Evolutionary conservation across 306 rosid species (phyloP).

Genomic region (Prunus padus): DNA sequence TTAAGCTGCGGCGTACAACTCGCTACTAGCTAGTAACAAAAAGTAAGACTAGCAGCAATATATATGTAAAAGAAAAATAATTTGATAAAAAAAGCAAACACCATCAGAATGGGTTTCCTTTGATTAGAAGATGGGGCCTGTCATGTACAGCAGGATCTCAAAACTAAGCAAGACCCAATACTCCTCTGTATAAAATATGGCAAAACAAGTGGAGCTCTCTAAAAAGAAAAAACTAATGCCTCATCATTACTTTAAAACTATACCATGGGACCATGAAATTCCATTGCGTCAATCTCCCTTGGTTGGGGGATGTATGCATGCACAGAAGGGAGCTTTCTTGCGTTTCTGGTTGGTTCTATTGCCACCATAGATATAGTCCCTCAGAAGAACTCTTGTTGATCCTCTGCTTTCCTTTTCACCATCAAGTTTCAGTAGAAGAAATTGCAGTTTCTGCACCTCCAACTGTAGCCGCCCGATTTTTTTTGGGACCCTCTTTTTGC

Average conservation of each 20-base stretch:
- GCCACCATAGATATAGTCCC: slow-evolving; percentile 77
- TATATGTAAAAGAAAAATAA: not conserved
- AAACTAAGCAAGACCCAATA: slow-evolving; percentile 35
- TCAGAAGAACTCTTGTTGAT: slow-evolving; percentile 60
- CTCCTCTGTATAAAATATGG: slow-evolving; percentile 33
- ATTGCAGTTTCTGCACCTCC: slow-evolving; percentile 85
- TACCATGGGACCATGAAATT: slow-evolving; percentile 28
- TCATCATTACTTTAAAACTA: slow-evolving; percentile 30
- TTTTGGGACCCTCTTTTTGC: slow-evolving; percentile 74
- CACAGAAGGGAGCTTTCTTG: slow-evolving; percentile 69
- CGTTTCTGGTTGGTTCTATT: slow-evolving; percentile 42
- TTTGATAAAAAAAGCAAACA: not conserved
- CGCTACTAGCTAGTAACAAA: not conserved
- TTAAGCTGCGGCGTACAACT: not conserved
- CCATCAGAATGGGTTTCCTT: slow-evolving; percentile 26
- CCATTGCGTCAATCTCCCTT: slow-evolving; percentile 52
- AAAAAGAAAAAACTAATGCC: slow-evolving; percentile 33
- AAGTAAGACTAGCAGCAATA: not conserved
- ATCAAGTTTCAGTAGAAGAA: slow-evolving; percentile 72
- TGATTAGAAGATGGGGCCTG: slow-evolving; percentile 44
- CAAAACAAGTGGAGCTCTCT: slow-evolving; percentile 17
- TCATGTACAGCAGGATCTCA: slow-evolving; percentile 53
- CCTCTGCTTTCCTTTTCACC: slow-evolving; percentile 59
- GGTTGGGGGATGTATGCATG: slow-evolving; percentile 72
- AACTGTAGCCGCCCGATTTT: slow-evolving; percentile 80